Evolutionary conservation across 2,329 filamentous ascomycete genomes (phyloP), one percentile per base, ranked within the genome.

Genomic region (Celoporthe dispersa): DNA sequence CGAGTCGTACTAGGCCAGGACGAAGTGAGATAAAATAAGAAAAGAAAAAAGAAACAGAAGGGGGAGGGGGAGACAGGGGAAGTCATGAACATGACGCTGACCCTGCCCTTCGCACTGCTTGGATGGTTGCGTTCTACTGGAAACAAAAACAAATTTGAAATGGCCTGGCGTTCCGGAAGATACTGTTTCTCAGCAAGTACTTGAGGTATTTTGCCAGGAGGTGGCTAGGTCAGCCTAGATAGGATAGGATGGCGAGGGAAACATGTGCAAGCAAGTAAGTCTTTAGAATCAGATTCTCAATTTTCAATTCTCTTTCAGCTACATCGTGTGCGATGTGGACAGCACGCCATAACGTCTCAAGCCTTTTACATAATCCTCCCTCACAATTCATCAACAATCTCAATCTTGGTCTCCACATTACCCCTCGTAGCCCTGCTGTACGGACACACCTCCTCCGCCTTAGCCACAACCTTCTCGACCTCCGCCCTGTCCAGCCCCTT

Each of bases 391-490:
- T 71, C 14, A 9, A 66, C 67, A 25, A 77, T 71, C 69, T 76
- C 73, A 48, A 77, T 73, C 19, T 70, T 75, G 19, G 76, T 77
- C 12, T 73, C 71, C 2, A 78, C 72, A 41, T 78, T 78, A 1
- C 76, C 76, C 70, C 70, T 67, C 8, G 73, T 77, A 3, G 76
- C 77, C 61, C 75, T 72, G 39, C 75, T 76, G 62, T 78, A 78
- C 7, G 77, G 77, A 62, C 77, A 78, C 4, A 73, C 72, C 69
- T 77, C 74, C 67, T 76, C 73, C 1, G 77, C 74, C 72, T 74
- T 74, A 22, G 71, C 71, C 9, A 77, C 75, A 6, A 78, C 69
- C 73, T 73, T 76, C 33, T 78, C 73, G 37, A 78, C 60, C 37
- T 75, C 73, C 8, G 67, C 72, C 33, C 73, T 69, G 12, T 73